Evolutionary conservation across 495 filamentous ascomycete species (phyloP).

Genomic region (Parmelia sp.): DNA sequence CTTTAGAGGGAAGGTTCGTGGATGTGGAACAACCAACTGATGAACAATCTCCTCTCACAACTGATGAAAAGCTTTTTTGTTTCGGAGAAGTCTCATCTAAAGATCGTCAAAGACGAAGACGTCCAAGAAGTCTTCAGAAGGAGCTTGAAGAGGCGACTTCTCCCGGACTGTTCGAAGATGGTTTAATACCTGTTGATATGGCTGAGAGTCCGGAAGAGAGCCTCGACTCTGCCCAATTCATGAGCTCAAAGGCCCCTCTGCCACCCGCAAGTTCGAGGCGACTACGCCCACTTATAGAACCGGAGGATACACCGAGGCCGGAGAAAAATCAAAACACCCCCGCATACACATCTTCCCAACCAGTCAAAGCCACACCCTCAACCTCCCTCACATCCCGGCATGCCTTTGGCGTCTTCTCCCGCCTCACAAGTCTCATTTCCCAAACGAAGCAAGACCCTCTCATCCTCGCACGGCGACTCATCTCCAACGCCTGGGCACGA

Average conservation of each 20-base stretch:
- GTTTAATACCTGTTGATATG: constrained; percentile 6
- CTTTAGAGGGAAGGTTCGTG: constrained; percentile 26
- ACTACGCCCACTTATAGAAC: not conserved
- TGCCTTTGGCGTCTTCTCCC: constrained; percentile 20
- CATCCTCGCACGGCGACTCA: constrained; percentile 26
- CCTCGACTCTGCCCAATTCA: not conserved
- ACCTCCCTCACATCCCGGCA: constrained; percentile 2
- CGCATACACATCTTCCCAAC: not conserved
- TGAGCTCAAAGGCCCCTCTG: constrained; percentile 1
- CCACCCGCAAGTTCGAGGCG: not conserved
- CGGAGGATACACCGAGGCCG: constrained; percentile 9
- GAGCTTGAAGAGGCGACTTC: constrained; percentile 22
- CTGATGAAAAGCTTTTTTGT: constrained; percentile 16
- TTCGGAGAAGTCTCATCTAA: constrained; percentile 21
- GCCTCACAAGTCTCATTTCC: constrained; percentile 21
- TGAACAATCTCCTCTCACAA: not conserved
- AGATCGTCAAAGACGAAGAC: constrained; percentile 9
- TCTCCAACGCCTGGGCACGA: constrained; percentile 28
- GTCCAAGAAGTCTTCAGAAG: constrained; percentile 23
- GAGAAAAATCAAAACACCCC: not conserved
- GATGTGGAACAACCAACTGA: constrained; percentile 9
- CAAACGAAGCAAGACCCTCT: constrained; percentile 24
- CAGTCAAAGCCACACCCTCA: not conserved
- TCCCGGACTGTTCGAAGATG: constrained; percentile 9
- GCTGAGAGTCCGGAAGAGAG: not conserved